Evolutionary conservation across 768 basidiomycete species (phyloP).

Genomic region (Polyporus arcularius): DNA sequence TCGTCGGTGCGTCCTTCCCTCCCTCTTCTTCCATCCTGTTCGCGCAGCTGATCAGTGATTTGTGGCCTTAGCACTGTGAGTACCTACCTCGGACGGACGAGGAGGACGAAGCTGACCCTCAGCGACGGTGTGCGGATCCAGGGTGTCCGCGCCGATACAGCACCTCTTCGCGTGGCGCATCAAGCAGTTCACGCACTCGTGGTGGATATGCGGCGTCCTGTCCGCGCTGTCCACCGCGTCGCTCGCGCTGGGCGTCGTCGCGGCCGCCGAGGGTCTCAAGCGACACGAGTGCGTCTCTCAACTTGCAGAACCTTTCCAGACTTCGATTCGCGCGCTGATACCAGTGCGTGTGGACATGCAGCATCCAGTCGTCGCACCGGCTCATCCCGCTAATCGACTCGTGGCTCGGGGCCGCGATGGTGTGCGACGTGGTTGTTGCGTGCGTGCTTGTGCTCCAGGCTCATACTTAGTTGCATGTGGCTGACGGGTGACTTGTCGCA

Average conservation of each 20-base stretch:
- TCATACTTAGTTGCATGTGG: not conserved
- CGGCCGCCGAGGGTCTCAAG: not conserved
- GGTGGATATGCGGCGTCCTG: not conserved
- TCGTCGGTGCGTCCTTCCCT: not conserved
- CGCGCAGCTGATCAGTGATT: not conserved
- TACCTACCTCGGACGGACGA: not conserved
- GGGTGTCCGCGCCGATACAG: slow-evolving; percentile 3
- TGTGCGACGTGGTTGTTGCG: not conserved
- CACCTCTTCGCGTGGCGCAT: slow-evolving; percentile 11
- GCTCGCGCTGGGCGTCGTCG: not conserved
- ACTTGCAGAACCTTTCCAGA: no score
- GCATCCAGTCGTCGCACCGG: not conserved
- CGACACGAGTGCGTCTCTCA: not conserved
- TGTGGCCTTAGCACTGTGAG: not conserved
- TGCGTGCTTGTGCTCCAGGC: not conserved
- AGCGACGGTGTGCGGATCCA: not conserved
- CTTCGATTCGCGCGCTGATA: no score
- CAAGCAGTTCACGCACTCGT: slow-evolving; percentile 3
- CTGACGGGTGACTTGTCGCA: not conserved
- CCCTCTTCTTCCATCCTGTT: not conserved
- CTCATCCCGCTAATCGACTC: not conserved
- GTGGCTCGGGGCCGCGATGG: not conserved
- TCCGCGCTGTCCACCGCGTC: not conserved
- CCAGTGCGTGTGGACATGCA: not conserved
- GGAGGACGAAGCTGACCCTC: not conserved